Evolutionary conservation across 163 green algal species (phyloP), one percentile per base, ranked within the genome.

Genomic region (Volvox carteri): DNA sequence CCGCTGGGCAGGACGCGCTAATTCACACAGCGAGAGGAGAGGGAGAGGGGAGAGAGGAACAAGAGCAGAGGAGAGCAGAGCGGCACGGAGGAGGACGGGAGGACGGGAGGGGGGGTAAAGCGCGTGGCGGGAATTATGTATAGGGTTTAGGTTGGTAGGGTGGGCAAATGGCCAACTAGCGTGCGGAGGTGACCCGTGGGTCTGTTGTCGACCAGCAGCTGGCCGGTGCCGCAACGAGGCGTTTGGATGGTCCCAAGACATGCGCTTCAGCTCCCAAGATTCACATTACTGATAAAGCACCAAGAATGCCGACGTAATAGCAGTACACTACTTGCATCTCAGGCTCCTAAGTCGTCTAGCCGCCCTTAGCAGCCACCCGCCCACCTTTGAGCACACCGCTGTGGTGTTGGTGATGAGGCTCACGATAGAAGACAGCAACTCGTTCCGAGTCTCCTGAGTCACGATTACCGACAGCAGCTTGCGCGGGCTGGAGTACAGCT

Each of bases 311-410:
- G 16, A 16, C 12, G 50, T 58, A 58, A 12, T 16, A 58, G 50
- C 50, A 12, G 12, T 23, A 30, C 54, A 19, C 5, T 12, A 65
- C 54, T 28, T 65, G 19, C 54, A 65, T 41, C 28, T 28, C 14
- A 4, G 28, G 23, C 16, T 4, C 62, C n/a, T n/a, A n/a, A n/a
- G n/a, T n/a, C n/a, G n/a, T n/a, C n/a, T n/a, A n/a, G n/a, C n/a
- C n/a, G n/a, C 62, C 62, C 28, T 28, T 8, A 11, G 23, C 62
- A 4, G 4, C 62, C 62, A 42, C 62, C n/a, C n/a, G 23, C 48
- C 2, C n/a, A 84, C 75, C 75, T 84, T 84, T 46, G 6, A 37
- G 75, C 75, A 84, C 4, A 23, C 60, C 4, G 48, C 75, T 4
- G 18, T 37, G 35, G 3, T 5, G 14, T 39, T 41, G 28, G 33